These are phyloP conservation scores for Aureobasidium sp. DNA, from an alignment of 2,329 filamentous ascomycete genomes.

Conservation along the genomic window DNA sequence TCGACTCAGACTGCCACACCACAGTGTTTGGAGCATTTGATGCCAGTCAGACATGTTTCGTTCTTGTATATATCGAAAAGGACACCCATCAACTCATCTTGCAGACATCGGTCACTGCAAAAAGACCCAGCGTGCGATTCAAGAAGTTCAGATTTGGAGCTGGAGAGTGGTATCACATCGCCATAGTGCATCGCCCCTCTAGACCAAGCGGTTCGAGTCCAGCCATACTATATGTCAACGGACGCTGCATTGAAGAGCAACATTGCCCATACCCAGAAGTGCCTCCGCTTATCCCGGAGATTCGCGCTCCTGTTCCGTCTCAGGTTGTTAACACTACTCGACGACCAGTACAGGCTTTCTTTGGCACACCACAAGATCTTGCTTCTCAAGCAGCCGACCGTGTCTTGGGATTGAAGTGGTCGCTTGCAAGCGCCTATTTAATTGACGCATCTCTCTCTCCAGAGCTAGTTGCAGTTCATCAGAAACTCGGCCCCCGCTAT, in stretches of 20 bases:
- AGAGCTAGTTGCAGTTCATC: slow-evolving; percentile 84
- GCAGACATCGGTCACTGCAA: slow-evolving; percentile 84
- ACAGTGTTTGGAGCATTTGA: slow-evolving; percentile 96
- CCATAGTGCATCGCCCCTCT: slow-evolving; percentile 71
- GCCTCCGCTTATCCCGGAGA: slow-evolving; percentile 44
- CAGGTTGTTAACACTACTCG: slow-evolving; percentile 12
- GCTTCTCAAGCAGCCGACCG: slow-evolving; percentile 3
- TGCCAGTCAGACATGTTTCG: slow-evolving; percentile 80
- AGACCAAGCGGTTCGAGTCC: slow-evolving; percentile 68
- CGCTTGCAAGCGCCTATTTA: slow-evolving; percentile 78
- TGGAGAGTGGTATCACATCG: slow-evolving; percentile 85
- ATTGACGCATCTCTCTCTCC: slow-evolving; percentile 84
- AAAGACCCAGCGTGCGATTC: slow-evolving; percentile 85
- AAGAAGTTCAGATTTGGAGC: slow-evolving; percentile 70
- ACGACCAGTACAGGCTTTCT: slow-evolving; percentile 72
- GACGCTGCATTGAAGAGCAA: slow-evolving; percentile 86
- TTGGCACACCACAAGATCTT: slow-evolving; percentile 85
- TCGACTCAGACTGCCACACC: slow-evolving; percentile 77
- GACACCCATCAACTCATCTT: slow-evolving; percentile 91
- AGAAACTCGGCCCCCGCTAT: slow-evolving; percentile 81
- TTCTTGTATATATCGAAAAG: slow-evolving; percentile 87
- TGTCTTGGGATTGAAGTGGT: slow-evolving; percentile 76
- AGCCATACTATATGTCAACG: slow-evolving; percentile 82
- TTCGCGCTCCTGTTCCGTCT: not conserved
- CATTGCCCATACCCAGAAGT: slow-evolving; percentile 79